A percentile compares a stretch with the other conserved stretches of the same genome.
phyloP scores from a whole-genome alignment of 306 rosid genomes.

The Cucurbita argyrosperma region DNA sequence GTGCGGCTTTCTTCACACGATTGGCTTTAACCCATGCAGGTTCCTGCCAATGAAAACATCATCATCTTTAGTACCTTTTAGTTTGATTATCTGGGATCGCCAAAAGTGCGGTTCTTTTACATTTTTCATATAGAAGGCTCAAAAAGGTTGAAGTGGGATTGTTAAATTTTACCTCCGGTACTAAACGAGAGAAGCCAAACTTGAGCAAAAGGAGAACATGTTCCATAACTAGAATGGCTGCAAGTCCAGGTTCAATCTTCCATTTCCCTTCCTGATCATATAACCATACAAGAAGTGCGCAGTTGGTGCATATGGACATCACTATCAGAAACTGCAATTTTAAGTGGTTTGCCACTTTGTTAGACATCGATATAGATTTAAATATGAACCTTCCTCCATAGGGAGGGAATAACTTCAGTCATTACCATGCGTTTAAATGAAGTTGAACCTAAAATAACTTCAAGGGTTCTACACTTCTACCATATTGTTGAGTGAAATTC shows the following conservation, averaged over 20 bases:
- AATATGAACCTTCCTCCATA: not conserved
- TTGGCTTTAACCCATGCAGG: constrained; percentile 94
- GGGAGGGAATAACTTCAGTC: not conserved
- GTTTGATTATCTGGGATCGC: not conserved
- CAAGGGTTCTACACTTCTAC: not conserved
- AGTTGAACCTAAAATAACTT: not conserved
- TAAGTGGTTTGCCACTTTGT: constrained; percentile 8
- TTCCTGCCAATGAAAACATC: constrained; percentile 37
- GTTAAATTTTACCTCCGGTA: constrained; percentile 54
- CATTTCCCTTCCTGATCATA: constrained; percentile 86
- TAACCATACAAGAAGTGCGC: constrained; percentile 82
- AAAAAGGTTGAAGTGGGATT: not conserved
- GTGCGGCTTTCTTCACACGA: constrained; percentile 51
- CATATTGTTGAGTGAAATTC: not conserved
- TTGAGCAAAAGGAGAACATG: constrained; percentile 69
- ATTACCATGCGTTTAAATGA: not conserved
- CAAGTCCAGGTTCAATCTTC: constrained; percentile 96
- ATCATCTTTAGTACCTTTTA: not conserved
- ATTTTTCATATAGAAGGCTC: not conserved
- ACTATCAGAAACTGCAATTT: constrained; percentile 57
- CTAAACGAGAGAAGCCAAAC: constrained; percentile 79
- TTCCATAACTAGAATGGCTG: constrained; percentile 82
- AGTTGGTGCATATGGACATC: constrained; percentile 89
- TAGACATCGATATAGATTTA: not conserved
- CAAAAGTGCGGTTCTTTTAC: not conserved